Base-by-base conservation (phyloP, 306 rosid species). In the Sindora glabra region DNA sequence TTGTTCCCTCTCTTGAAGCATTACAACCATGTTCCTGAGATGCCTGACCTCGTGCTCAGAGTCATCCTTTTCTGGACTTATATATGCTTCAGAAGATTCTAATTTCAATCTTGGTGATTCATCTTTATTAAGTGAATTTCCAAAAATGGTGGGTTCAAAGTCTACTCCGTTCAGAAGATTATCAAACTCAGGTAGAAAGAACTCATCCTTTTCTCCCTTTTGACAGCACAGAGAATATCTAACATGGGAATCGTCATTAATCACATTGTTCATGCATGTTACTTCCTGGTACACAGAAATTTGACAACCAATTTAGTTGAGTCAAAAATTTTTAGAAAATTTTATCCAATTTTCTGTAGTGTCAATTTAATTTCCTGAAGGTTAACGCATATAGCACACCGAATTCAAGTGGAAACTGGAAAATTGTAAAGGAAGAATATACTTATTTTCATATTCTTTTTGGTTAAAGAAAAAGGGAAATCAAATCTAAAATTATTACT, bases 1-100 rank as follows among this genome's bases (percentile, higher is more conserved):
- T 53, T 69, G 59, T 76, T 94, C 97, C 74, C 94, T 84, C 72
- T 89, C 97, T 69, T 70, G 81, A 71, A 86, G 95, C 36, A 63
- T 63, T 64, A 79, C 75, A 46, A 94, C 71, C 78, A 54, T 82
- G 75, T 48, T 78, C 71, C 68, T 83, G 3, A 94, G 90, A 21
- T 76, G 66, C 53, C 67, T 65, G 55, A 83, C 71, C 70, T 94
- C 97, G 61, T 73, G 76, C 70, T 80, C 95, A 55, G 83, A 58
- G 1, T 74, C 94, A 27, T 78, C 90, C 22, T 61, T 74, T 26
- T 83, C 83, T 34, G 5, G 7, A 27, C 59, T 72, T 19, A 58
- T 22, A 70, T 61, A 63, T 6, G 74, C 77, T 34, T 42, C 59
- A 29, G 95, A 78, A 67, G 77, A 71, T 47, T 54, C 79, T 45